phyloP scores from a whole-genome alignment of 495 filamentous ascomycete genomes.

The Rostrohypoxylon terebratum region DNA sequence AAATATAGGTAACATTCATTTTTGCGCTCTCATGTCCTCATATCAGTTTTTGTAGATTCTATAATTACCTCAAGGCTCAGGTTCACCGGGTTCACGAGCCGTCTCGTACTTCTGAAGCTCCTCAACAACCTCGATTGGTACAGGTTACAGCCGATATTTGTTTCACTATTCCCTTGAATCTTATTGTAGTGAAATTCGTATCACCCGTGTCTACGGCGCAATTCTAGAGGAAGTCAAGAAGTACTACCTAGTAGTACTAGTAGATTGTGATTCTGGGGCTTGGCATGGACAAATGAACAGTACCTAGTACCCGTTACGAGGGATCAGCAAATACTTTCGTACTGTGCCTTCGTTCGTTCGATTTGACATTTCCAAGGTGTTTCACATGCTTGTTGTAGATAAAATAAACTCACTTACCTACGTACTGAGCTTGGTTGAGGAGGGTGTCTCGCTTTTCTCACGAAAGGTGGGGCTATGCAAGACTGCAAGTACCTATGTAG shows the following conservation, averaged over 20 bases:
- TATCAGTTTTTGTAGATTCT: no score
- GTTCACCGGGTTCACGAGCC: no score
- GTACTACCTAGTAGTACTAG: no score
- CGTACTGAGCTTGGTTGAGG: neutral
- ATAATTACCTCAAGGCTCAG: no score
- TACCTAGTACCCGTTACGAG: neutral
- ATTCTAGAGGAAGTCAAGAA: slow-evolving; percentile 20
- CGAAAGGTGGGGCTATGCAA: neutral
- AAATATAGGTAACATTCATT: no score
- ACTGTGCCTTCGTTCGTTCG: no score
- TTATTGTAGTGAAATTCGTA: slow-evolving; percentile 18
- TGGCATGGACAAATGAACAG: slow-evolving; percentile 4
- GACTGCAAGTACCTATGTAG: no score
- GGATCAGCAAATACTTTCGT: no score
- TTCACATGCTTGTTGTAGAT: neutral
- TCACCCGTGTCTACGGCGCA: slow-evolving; percentile 19
- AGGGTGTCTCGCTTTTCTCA: neutral
- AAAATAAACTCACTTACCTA: neutral
- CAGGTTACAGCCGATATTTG: neutral
- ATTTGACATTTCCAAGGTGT: neutral
- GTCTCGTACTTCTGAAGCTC: slow-evolving; percentile 5
- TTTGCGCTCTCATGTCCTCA: no score
- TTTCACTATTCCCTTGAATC: slow-evolving; percentile 2
- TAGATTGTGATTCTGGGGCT: slow-evolving; percentile 16
- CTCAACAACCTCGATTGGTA: slow-evolving; percentile 5